phyloP scores from a whole-genome alignment of 805 yeast species.

The Hyphopichia homilentoma region DNA sequence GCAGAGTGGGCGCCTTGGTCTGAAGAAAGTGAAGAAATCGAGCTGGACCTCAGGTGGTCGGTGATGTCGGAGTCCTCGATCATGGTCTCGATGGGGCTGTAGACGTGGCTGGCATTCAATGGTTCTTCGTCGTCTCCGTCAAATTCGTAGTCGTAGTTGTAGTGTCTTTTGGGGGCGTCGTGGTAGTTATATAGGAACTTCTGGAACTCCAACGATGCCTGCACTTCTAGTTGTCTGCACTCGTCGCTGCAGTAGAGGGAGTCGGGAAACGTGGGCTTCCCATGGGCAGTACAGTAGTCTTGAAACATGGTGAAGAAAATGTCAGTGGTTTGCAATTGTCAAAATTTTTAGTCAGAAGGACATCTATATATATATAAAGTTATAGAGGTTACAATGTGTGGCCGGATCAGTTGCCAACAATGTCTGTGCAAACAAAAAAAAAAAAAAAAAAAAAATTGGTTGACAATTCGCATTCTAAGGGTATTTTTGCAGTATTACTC shows the following conservation, averaged over 20 bases:
- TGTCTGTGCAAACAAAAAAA: too few relatives aligned
- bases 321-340: too few relatives aligned
- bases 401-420: too few relatives aligned
- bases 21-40: slow-evolving; percentile 1
- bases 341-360: too few relatives aligned
- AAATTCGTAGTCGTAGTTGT: slow-evolving; percentile 3
- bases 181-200: too few relatives aligned
- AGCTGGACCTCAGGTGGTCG: slow-evolving; percentile 1
- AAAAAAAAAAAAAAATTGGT: too few relatives aligned
- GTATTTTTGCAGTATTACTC: background rate
- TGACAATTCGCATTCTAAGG: too few relatives aligned
- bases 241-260: slow-evolving; percentile 18
- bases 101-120: background rate
- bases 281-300: slow-evolving; percentile 18
- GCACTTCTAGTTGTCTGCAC: slow-evolving; percentile 14
- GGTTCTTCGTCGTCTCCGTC: background rate
- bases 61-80: background rate
- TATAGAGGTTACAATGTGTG: too few relatives aligned
- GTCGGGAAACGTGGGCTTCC: slow-evolving; percentile 15
- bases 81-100: background rate
- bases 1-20: background rate
- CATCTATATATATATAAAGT: too few relatives aligned
- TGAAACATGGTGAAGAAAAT: slow-evolving; percentile 15
- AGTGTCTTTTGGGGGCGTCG: slow-evolving; percentile 1
- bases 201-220: slow-evolving; percentile 4